These are phyloP conservation scores for Colletotrichum gloeosporioides DNA, from an alignment of 2,329 filamentous ascomycete species.

Conservation along the genomic window DNA sequence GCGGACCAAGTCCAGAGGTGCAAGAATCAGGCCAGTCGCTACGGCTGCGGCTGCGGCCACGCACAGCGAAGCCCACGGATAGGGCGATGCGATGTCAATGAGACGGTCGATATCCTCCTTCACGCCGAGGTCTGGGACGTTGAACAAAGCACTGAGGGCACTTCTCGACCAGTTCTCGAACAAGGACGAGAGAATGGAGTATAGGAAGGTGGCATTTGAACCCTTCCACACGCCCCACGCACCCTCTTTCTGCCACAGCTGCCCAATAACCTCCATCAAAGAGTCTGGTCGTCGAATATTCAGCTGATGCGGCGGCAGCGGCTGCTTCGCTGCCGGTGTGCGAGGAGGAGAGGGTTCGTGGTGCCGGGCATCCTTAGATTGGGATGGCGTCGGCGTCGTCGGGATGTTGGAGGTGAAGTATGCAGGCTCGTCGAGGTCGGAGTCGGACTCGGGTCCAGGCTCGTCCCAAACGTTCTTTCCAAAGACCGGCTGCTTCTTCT, in stretches of 20 bases:
- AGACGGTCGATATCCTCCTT: constrained; percentile 80
- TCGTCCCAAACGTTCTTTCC: constrained; percentile 35
- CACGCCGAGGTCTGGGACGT: constrained; percentile 83
- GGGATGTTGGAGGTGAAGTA: constrained; percentile 79
- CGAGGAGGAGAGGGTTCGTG: constrained; percentile 36
- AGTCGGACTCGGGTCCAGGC: constrained; percentile 61
- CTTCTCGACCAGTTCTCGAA: constrained; percentile 92
- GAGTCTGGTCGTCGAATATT: constrained; percentile 78
- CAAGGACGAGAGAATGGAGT: constrained; percentile 83
- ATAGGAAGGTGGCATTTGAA: constrained; percentile 91
- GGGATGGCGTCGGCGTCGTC: constrained; percentile 57
- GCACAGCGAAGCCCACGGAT: constrained; percentile 80
- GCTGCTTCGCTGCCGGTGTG: constrained; percentile 37
- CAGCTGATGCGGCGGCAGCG: constrained; percentile 64
- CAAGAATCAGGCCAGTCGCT: constrained; percentile 79
- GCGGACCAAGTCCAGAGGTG: constrained; percentile 88
- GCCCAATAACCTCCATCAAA: constrained; percentile 82
- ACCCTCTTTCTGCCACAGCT: constrained; percentile 89
- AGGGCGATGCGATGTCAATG: constrained; percentile 74
- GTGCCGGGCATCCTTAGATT: constrained; percentile 36
- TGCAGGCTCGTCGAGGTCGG: constrained; percentile 76
- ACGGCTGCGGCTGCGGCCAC: constrained; percentile 71
- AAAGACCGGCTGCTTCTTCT: constrained; percentile 35
- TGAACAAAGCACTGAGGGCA: constrained; percentile 87
- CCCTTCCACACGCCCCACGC: constrained; percentile 94